Percentiles rank a stretch among this genome's conserved stretches.
Evolutionary conservation across 805 yeast species (phyloP).

Genomic region (Metschnikowia similis): DNA sequence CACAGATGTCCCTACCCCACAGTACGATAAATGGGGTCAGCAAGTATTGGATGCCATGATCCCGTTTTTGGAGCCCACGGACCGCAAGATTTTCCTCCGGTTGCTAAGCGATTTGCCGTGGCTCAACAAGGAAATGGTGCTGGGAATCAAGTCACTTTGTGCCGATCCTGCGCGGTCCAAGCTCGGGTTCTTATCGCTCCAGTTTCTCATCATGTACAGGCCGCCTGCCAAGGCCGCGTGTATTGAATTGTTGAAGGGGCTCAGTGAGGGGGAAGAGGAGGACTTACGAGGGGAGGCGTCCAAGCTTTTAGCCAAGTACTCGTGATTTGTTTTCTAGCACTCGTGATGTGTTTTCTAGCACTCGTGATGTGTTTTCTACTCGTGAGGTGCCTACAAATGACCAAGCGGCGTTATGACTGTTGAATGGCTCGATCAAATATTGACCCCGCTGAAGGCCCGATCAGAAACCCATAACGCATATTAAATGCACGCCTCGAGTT

Average conservation of each 20-base stretch:
- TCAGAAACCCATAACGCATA: no score
- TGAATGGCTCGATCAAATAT: no score
- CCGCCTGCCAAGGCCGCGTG: constrained; percentile 72
- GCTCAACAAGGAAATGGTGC: constrained; percentile 57
- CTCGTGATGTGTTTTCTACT: no score
- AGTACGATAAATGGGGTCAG: constrained; percentile 65
- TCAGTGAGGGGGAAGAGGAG: constrained; percentile 44
- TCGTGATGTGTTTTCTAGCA: neutral
- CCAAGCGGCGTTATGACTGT: no score
- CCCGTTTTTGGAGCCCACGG: constrained; percentile 79
- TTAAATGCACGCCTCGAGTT: no score
- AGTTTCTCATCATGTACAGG: constrained; percentile 80
- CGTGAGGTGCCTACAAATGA: no score
- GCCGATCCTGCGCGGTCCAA: constrained; percentile 78
- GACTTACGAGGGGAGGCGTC: constrained; percentile 46
- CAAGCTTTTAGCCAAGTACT: constrained; percentile 45
- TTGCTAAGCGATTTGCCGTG: constrained; percentile 84
- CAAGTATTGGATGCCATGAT: constrained; percentile 72
- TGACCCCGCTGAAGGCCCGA: no score
- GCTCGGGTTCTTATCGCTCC: constrained; percentile 78
- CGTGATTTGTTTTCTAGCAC: neutral
- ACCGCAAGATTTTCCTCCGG: constrained; percentile 76
- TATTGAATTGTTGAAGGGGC: constrained; percentile 44
- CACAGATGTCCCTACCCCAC: constrained; percentile 33
- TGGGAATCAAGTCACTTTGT: constrained; percentile 67